Percentiles rank a stretch among this genome's conserved stretches.
phyloP scores from a whole-genome alignment of 1,284 basidiomycete species.

The Apiotrichum mycotoxinovorans region DNA sequence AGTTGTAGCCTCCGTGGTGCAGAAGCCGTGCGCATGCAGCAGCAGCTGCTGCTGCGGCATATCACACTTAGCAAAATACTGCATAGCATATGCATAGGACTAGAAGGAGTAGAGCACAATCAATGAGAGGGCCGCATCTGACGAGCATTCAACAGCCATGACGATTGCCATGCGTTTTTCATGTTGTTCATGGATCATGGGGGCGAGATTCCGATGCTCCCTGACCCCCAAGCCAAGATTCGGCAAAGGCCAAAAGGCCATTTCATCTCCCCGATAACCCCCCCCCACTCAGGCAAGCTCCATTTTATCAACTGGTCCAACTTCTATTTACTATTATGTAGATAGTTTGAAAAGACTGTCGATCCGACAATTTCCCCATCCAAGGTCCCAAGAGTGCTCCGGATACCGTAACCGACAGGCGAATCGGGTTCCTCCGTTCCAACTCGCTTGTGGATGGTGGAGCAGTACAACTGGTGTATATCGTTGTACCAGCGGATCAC shows the following conservation, averaged over 20 bases:
- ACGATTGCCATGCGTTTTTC: too few relatives aligned
- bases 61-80: background rate
- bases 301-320: too few relatives aligned
- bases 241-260: background rate
- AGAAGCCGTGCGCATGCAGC: background rate
- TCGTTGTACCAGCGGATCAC: too few relatives aligned
- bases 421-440: too few relatives aligned
- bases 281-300: too few relatives aligned
- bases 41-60: background rate
- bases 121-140: background rate
- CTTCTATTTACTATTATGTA: too few relatives aligned
- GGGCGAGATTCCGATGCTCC: background rate
- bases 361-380: background rate
- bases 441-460: too few relatives aligned
- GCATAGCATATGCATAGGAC: slow-evolving; percentile 8
- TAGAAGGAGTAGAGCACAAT: background rate
- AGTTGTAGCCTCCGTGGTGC: background rate
- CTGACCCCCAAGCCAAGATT: background rate
- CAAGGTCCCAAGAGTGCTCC: background rate
- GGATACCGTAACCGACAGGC: too few relatives aligned
- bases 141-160: too few relatives aligned
- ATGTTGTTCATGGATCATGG: too few relatives aligned
- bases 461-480: too few relatives aligned
- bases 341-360: too few relatives aligned
- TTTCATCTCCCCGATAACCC: background rate